Evolutionary conservation across 345 rosid species (phyloP), one percentile per base, ranked within the genome.

Genomic region (Aurinia saxatilis): DNA sequence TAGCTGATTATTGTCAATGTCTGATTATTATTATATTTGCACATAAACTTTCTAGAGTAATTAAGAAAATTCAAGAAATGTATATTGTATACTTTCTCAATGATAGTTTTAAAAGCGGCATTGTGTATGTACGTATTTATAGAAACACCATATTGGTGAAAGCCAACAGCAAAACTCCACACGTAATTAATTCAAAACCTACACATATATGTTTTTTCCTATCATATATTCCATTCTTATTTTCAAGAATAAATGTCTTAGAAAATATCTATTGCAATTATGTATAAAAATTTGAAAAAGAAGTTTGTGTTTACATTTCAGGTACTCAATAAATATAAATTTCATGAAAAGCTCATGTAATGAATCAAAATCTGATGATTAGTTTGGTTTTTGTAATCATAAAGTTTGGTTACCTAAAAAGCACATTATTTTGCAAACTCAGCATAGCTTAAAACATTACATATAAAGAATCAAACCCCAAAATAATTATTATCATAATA

Each of bases 111-210:
- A 5, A 58, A 72, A 58, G 61, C 3, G 71, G 23, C 45, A 71
- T n/a, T 18, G 42, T 35, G 58, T n/a, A 58, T 50, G 70, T 58
- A 72, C 60, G 44, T 63, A 29, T 50, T 13, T 72, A 44, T 65
- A 60, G 50, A 58, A 46, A 33, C 23, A 29, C 71, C 56, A 72
- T 65, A 65, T 65, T 51, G 57, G 75, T 65, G 75, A 72, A 72
- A 72, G 75, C 71, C 75, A 72, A 66, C 45, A 65, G 54, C 66
- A 58, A 72, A 65, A 58, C 50, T 65, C 75, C 75, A 58, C 30
- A 65, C 61, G 62, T 59, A 50, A 50, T 58, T 65, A 65, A 58
- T 50, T 44, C 27, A 50, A 15, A 65, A 65, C 60, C 53, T 57
- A 50, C 19, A 41, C n/a, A 34, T 23, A 49, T 16, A 25, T 34